phyloP scores from a whole-genome alignment of 257 asterid genomes.

The Solanum appendiculatum region DNA sequence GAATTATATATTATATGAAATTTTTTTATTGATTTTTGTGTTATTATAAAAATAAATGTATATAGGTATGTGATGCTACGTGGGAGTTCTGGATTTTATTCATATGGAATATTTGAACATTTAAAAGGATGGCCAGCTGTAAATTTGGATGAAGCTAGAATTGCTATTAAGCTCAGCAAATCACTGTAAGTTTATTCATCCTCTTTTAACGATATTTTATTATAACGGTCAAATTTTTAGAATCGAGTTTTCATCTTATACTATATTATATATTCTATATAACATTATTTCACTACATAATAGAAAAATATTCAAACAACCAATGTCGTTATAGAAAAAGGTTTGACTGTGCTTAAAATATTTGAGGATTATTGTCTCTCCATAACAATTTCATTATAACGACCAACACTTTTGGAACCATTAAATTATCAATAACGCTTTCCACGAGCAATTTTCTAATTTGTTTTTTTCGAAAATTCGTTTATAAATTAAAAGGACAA shows the following conservation, averaged over 20 bases:
- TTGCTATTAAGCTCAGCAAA: slow-evolving; percentile 18
- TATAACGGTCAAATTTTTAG: not conserved
- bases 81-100: slow-evolving; percentile 23
- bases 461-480: not conserved
- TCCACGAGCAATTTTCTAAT: not conserved
- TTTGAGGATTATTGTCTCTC: not conserved
- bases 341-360: not conserved
- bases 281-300: not conserved
- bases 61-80: slow-evolving; percentile 17
- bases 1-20: no score
- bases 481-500: not conserved
- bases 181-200: slow-evolving; percentile 1
- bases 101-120: slow-evolving; percentile 23
- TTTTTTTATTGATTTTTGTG: no score
- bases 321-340: fast-evolving
- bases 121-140: slow-evolving; percentile 24
- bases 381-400: not conserved
- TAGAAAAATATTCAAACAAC: not conserved
- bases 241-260: not conserved
- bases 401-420: no score
- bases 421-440: not conserved
- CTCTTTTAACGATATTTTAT: no score
- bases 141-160: slow-evolving; percentile 8
- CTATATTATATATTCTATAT: not conserved
- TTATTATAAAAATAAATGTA: not conserved